Evolutionary conservation across 306 rosid genomes (phyloP).

Genomic region (Parietaria judaica): DNA sequence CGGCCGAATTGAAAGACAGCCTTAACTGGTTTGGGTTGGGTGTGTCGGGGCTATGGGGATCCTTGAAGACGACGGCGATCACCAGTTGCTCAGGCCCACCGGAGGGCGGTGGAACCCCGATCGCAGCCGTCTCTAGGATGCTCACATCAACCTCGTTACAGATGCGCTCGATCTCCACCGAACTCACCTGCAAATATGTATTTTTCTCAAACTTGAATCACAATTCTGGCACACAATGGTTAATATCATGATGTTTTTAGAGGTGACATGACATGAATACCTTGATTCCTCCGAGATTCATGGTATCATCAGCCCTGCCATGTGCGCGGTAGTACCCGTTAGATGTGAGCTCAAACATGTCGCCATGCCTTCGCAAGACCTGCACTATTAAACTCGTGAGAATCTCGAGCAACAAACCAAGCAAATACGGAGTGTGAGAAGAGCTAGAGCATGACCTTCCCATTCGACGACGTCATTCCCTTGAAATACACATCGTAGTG

Average conservation of each 20-base stretch:
- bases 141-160: constrained; percentile 58
- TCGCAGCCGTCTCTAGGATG: constrained; percentile 87
- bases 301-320: constrained; percentile 95
- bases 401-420: constrained; percentile 8
- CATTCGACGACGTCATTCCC: constrained; percentile 78
- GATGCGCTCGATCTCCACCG: constrained; percentile 88
- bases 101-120: constrained; percentile 72
- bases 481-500: constrained; percentile 78
- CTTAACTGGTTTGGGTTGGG: constrained; percentile 41
- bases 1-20: constrained; percentile 66
- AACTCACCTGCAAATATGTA: constrained; percentile 73
- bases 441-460: constrained; percentile 45
- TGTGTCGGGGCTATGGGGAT: constrained; percentile 16
- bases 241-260: background rate
- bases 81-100: constrained; percentile 92
- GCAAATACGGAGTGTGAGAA: constrained; percentile 11
- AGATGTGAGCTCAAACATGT: constrained; percentile 72
- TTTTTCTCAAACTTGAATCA: background rate
- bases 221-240: no score
- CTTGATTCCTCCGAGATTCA: constrained; percentile 99
- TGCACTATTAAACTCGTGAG: constrained; percentile 23
- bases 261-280: constrained; percentile 26
- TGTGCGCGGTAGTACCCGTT: constrained; percentile 87
- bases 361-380: constrained; percentile 91
- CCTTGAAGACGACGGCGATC: constrained; percentile 60